Base-by-base conservation (phyloP, 2,329 filamentous ascomycete genomes). In the Tolypocladium endophyticum region DNA sequence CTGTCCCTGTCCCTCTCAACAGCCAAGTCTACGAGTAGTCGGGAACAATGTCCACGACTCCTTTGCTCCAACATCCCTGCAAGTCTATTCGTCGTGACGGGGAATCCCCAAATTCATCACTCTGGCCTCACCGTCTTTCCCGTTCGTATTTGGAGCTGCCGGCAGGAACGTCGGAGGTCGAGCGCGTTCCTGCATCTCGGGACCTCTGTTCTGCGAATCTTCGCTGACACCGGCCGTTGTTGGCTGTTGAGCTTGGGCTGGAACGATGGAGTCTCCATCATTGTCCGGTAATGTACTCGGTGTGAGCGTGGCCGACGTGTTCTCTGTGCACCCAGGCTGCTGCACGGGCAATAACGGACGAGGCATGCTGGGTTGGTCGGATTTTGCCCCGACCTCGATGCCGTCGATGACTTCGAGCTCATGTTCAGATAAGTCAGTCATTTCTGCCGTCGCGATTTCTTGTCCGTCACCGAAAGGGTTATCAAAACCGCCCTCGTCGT, bases 121-220 rank as follows among this genome's bases (percentile, higher is more conserved):
- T 35, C 62, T 59, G 8, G 60, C 23, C 25, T 60, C 59, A 69
- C 69, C 52, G 66, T 65, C 25, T 62, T 63, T 12, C 57, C 63
- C 41, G 20, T 61, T 61, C 58, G 65, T 53, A 62, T 67, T 59
- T 60, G 62, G 61, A 33, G 62, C 60, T 18, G 63, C 35, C 3
- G 64, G 54, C 58, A 71, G 65, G 12, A 73, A 68, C 16, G 67
- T 58, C 14, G 67, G 66, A 11, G 65, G 66, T n/a, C 66, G 64
- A 41, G 63, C 62, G 36, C 74, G 72, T 62, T 79, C 76, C 63
- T 77, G 74, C 77, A 79, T 79, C 64, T 79, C 77, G 0, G 77
- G 77, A 50, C 57, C 64, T 28, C 65, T 67, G 28, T 56, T 60
- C 39, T 64, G 60, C n/a, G 64, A 60, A 33, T 53, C 28, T 35